Evolutionary conservation across 1,284 basidiomycete species (phyloP).

Genomic region (Cryptococcus sp.): DNA sequence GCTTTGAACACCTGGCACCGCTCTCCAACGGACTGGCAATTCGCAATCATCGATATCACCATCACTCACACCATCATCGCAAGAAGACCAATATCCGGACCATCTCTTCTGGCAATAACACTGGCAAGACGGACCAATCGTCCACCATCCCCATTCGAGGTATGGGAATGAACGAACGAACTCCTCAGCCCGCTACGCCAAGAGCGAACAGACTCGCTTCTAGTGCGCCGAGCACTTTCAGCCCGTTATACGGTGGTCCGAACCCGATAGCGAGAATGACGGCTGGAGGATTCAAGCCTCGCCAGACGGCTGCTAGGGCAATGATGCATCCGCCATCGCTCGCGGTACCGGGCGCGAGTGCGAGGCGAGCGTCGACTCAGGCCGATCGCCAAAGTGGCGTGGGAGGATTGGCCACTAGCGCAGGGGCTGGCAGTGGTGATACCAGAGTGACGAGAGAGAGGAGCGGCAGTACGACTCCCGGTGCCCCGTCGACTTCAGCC

Average conservation of each 20-base stretch:
- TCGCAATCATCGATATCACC: conserved; percentile 16
- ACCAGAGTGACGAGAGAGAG: conserved; percentile 30
- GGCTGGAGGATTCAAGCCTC: conserved; percentile 43
- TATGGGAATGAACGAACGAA: conserved; percentile 25
- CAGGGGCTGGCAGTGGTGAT: conserved; percentile 4
- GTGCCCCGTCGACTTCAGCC: conserved; percentile 16
- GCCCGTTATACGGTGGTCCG: conserved; percentile 1
- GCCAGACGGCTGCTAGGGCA: conserved; percentile 41
- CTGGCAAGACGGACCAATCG: conserved; percentile 23
- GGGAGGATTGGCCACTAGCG: conserved; percentile 5
- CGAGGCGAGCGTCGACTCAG: conserved; percentile 2
- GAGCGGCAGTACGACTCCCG: conserved; percentile 41
- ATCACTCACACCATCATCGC: conserved; percentile 25
- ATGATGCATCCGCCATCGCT: conserved; percentile 33
- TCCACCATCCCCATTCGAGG: conserved; percentile 48
- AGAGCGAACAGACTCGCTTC: conserved; percentile 14
- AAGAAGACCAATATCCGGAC: conserved; percentile 23
- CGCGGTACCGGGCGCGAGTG: conserved; percentile 1
- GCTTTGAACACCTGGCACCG: conserved; percentile 14
- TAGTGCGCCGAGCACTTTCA: conserved; percentile 14
- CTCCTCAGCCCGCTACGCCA: conserved; percentile 8
- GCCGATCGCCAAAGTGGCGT: background rate
- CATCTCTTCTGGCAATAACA: conserved; percentile 3
- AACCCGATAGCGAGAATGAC: conserved; percentile 38
- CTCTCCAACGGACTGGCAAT: conserved; percentile 14